Evolutionary conservation across 768 basidiomycete genomes (phyloP).

Genomic region (Naganishia friedmannii): DNA sequence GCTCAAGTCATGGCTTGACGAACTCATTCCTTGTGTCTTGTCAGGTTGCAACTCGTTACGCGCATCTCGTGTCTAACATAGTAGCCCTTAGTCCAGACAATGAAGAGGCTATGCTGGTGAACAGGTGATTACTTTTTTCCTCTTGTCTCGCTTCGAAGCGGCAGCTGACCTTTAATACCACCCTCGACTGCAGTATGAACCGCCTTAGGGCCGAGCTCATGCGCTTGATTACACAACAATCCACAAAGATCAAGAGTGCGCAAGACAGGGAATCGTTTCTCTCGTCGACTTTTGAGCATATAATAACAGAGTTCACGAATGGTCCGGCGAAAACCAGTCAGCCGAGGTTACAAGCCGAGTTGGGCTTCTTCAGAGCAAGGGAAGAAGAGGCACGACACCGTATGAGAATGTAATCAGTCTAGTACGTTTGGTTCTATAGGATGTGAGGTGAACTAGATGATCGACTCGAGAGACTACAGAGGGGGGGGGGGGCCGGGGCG

Average conservation of each 20-base stretch:
- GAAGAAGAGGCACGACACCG: slow-evolving; percentile 67
- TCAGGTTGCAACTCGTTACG: slow-evolving; percentile 75
- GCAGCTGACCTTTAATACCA: background rate
- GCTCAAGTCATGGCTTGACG: background rate
- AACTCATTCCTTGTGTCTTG: background rate
- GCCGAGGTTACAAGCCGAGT: slow-evolving; percentile 78
- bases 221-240: slow-evolving; percentile 71
- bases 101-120: slow-evolving; percentile 95
- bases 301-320: slow-evolving; percentile 65
- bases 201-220: slow-evolving; percentile 80
- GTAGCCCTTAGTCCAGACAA: slow-evolving; percentile 74
- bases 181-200: slow-evolving; percentile 59
- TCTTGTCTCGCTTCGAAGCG: background rate
- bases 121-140: slow-evolving; percentile 61
- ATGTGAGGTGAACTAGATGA: too few species aligned
- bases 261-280: slow-evolving; percentile 66
- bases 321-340: slow-evolving; percentile 67
- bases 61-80: slow-evolving; percentile 74
- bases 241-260: slow-evolving; percentile 64
- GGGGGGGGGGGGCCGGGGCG: background rate
- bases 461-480: background rate
- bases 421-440: background rate
- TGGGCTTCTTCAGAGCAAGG: slow-evolving; percentile 78
- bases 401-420: slow-evolving; percentile 3
- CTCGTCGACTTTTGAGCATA: slow-evolving; percentile 68